Conservation (phyloP, 2,329 filamentous ascomycete genomes). For the Pyricularia grisea region DNA sequence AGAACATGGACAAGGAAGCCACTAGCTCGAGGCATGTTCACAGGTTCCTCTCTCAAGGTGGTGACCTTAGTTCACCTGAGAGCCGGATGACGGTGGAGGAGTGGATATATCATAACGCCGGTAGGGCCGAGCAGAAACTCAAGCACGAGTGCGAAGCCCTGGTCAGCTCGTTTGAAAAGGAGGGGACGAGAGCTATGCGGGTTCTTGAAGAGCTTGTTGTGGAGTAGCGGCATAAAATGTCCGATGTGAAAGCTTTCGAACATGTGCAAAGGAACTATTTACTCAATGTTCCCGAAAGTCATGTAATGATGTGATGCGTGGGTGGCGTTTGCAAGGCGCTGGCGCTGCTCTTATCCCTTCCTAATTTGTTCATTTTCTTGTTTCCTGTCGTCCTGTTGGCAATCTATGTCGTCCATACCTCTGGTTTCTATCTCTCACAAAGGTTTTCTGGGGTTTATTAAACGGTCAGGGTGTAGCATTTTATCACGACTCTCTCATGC, state of each 20-base stretch:
- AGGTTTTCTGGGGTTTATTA: not conserved
- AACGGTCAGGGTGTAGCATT: not conserved
- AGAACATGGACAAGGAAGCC: slow-evolving; percentile 34
- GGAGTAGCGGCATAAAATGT: slow-evolving; percentile 21
- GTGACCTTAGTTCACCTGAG: slow-evolving; percentile 63
- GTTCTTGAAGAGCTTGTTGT: slow-evolving; percentile 64
- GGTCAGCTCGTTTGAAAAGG: slow-evolving; percentile 72
- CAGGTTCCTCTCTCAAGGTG: slow-evolving; percentile 42
- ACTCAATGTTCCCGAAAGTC: not conserved
- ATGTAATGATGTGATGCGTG: not conserved
- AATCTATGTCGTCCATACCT: not conserved
- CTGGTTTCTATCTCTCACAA: not conserved
- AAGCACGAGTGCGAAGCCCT: slow-evolving; percentile 74
- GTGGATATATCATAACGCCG: slow-evolving; percentile 80
- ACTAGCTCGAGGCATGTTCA: slow-evolving; percentile 29
- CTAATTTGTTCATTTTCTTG: not conserved
- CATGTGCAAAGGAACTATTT: not conserved
- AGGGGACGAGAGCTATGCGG: slow-evolving; percentile 70
- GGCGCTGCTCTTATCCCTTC: not conserved
- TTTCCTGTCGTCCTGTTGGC: not conserved
- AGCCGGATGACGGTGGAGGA: slow-evolving; percentile 88
- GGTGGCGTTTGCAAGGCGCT: not conserved
- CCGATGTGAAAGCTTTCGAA: not conserved
- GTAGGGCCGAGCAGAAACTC: slow-evolving; percentile 68
- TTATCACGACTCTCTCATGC: not conserved